phyloP scores from a whole-genome alignment of 1,284 basidiomycete genomes.

The Ceratorhiza oryzae-sativae region DNA sequence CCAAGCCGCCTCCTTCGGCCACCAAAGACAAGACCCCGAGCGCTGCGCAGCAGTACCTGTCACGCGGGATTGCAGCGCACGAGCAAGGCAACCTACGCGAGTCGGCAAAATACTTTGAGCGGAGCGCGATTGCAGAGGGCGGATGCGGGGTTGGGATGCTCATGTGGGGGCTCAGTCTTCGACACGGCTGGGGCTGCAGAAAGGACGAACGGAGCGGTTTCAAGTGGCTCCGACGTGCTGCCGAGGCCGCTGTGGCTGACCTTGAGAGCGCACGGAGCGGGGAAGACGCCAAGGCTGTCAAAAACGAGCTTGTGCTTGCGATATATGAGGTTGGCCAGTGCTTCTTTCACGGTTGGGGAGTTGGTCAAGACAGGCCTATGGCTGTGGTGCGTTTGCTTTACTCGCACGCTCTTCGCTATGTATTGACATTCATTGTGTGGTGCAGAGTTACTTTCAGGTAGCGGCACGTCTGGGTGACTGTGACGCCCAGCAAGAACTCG shows the following conservation, averaged over 20 bases:
- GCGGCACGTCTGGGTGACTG: slow-evolving; percentile 85
- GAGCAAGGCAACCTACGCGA: slow-evolving; percentile 77
- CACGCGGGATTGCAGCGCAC: slow-evolving; percentile 82
- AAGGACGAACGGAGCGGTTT: slow-evolving; percentile 82
- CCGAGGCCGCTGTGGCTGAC: slow-evolving; percentile 80
- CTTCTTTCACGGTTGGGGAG: slow-evolving; percentile 91
- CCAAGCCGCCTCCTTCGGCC: slow-evolving; percentile 5
- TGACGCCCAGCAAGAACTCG: slow-evolving; percentile 86
- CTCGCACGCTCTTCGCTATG: neutral
- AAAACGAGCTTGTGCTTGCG: slow-evolving; percentile 82
- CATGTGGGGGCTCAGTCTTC: slow-evolving; percentile 88
- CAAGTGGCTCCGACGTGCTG: slow-evolving; percentile 82
- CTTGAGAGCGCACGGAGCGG: slow-evolving; percentile 61
- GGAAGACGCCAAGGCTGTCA: slow-evolving; percentile 55
- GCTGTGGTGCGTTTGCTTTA: slow-evolving; percentile 64
- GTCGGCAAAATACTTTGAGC: slow-evolving; percentile 81
- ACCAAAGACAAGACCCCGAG: slow-evolving; percentile 3
- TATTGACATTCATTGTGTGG: neutral
- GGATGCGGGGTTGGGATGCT: slow-evolving; percentile 91
- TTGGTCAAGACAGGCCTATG: slow-evolving; percentile 85
- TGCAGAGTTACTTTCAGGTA: slow-evolving; percentile 81
- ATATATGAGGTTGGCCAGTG: slow-evolving; percentile 93
- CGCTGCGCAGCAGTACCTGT: slow-evolving; percentile 62
- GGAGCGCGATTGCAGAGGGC: slow-evolving; percentile 74
- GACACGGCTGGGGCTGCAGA: slow-evolving; percentile 87